These are phyloP conservation scores for Geotrichum ghanense DNA, from an alignment of 805 yeast species.

Conservation along the genomic window DNA sequence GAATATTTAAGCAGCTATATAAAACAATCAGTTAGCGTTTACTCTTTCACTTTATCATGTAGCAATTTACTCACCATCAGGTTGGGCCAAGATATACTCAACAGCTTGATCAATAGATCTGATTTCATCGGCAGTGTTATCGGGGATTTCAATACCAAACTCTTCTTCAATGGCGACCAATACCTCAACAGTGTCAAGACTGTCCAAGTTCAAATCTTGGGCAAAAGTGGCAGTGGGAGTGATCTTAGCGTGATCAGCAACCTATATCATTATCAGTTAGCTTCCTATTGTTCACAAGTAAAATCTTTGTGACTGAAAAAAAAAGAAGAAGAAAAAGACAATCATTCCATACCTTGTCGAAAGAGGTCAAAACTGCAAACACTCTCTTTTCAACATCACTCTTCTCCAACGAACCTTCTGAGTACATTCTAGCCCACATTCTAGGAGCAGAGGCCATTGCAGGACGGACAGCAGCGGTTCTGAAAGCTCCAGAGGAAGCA, in stretches of 20 bases:
- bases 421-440: slow-evolving; percentile 31
- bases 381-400: slow-evolving; percentile 79
- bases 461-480: slow-evolving; percentile 18
- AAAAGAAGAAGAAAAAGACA: slow-evolving; percentile 23
- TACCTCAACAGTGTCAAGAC: slow-evolving; percentile 87
- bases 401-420: slow-evolving; percentile 48
- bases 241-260: slow-evolving; percentile 19
- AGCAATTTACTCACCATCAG: slow-evolving; percentile 21
- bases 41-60: not conserved
- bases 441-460: slow-evolving; percentile 14
- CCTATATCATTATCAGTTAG: no score
- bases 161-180: slow-evolving; percentile 90
- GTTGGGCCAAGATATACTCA: slow-evolving; percentile 53
- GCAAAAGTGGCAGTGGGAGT: slow-evolving; percentile 30
- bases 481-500: slow-evolving; percentile 24
- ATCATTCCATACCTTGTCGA: slow-evolving; percentile 46
- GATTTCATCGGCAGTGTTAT: slow-evolving; percentile 78
- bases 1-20: not conserved
- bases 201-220: slow-evolving; percentile 66
- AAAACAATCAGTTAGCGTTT: not conserved
- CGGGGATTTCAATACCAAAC: slow-evolving; percentile 43
- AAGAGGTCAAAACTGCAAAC: slow-evolving; percentile 58
- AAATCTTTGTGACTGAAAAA: slow-evolving; percentile 2
- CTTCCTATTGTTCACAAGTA: no score
- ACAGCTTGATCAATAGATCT: slow-evolving; percentile 84